Evolutionary conservation across 2,329 filamentous ascomycete genomes (phyloP), one percentile per base, ranked within the genome.

Genomic region (Stachybotrys chartarum): DNA sequence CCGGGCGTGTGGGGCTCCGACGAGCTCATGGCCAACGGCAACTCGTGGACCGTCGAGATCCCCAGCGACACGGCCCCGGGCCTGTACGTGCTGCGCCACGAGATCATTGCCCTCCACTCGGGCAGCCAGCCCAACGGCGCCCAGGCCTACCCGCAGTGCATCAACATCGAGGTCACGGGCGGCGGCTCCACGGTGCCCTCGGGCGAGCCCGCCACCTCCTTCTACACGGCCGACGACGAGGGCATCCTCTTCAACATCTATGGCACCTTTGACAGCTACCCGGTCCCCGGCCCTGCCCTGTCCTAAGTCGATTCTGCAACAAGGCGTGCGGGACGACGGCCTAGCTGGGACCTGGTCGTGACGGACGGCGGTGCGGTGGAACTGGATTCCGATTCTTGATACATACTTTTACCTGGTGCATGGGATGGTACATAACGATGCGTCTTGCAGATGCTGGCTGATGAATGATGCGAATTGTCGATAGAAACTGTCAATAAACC

Each of bases 61-160:
- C 72, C 72, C 4, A 48, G 56, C 0, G 51, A 59, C 7, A 58
- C 75, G 1, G 68, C 65, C 3, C 50, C 71, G 0, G 72, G 72
- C 0, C 67, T 72, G 61, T 81, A 80, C 58, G 75, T 81, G 17
- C 61, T 81, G 32, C 75, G 78, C 3, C 77, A 80, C 60, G 78
- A 81, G 60, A 77, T 81, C 50, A 75, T 81, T 53, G 78, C 78
- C 2, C 66, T 81, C 16, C 78, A 81, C 53, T 63, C 68, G 0
- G 71, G 71, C 1, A 67, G 70, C 14, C 57, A 65, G 3, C 69
- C 72, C 30, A 75, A 77, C 51, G 77, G 77, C 24, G 78, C 77
- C 0, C 78, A 81, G 66, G 72, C 73, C 57, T 81, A 81, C 60
- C 77, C 78, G 8, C 75, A 78, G 64, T 80, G 78, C 62, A 67